Percentiles rank a stretch among this genome's conserved stretches.
These are phyloP conservation scores for Fraxinus quadrangulata DNA, from an alignment of 257 asterid genomes.

Conservation along the genomic window DNA sequence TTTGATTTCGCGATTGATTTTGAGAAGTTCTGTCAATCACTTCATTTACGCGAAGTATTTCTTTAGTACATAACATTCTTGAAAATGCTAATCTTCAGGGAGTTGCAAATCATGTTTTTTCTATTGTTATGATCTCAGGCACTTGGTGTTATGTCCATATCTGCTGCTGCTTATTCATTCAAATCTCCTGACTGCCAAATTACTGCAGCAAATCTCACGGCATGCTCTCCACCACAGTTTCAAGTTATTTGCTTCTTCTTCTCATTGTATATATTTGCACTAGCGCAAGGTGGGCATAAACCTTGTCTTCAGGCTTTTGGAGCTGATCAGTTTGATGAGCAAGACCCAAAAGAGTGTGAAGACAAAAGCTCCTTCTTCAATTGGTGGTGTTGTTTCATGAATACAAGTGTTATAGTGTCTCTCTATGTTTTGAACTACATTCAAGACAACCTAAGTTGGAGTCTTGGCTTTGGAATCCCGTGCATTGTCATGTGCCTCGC, in stretches of 20 bases:
- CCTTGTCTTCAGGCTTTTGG: conserved; percentile 37
- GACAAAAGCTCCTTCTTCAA: conserved; percentile 32
- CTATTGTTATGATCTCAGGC: conserved; percentile 19
- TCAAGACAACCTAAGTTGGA: conserved; percentile 34
- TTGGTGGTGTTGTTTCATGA: conserved; percentile 27
- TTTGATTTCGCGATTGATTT: not conserved
- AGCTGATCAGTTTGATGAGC: conserved; percentile 31
- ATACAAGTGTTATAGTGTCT: conserved; percentile 6
- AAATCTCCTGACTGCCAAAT: conserved; percentile 10
- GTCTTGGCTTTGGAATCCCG: conserved; percentile 32
- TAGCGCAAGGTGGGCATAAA: conserved; percentile 26
- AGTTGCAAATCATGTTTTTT: not conserved
- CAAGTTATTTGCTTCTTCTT: conserved; percentile 22
- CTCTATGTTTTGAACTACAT: conserved; percentile 22
- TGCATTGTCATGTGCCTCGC: conserved; percentile 23
- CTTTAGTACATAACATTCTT: not conserved
- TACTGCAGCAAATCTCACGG: not conserved
- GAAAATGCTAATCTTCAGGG: not conserved
- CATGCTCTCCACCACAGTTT: conserved; percentile 18
- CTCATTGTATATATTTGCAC: conserved; percentile 25
- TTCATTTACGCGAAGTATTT: not conserved
- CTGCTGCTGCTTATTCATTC: conserved; percentile 11
- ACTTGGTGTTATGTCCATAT: conserved; percentile 17
- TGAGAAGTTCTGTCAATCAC: not conserved
- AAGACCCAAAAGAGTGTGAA: conserved; percentile 16